Base-by-base conservation (phyloP, 2,329 filamentous ascomycete genomes). In the Aspergillus costaricaensis region DNA sequence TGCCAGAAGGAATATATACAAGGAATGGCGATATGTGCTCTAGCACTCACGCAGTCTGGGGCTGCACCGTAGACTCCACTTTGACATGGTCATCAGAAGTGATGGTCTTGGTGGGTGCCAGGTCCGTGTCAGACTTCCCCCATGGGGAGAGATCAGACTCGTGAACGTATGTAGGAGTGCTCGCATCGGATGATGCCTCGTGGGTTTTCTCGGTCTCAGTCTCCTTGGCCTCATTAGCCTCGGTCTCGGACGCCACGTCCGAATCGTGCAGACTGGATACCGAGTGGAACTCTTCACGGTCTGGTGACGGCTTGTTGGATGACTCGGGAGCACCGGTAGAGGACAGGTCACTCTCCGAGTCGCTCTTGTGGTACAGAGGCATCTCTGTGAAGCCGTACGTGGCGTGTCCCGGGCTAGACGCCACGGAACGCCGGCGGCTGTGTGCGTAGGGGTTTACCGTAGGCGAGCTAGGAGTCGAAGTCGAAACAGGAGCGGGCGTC, bases 241-340 rank as follows among this genome's bases (percentile, higher is more conserved):
- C 32, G 4, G 32, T 12, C 9, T 65, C 63, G n/a, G 63, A 58
- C 15, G 44, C 63, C 10, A 50, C 49, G 49, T 69, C 68, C 14
- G 76, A 76, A 21, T 71, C 70, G 8, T 76, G 75, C 38, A 71
- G 73, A 17, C 68, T 71, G 3, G 73, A 68, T 1, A 75, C 71
- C 2, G 80, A 79, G 56, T 79, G 74, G 57, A 81, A 79, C 25
- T 76, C 75, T 2, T 81, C 77, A 54, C 68, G 72, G 4, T 77
- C 74, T 19, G 57, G 57, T 1, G 61, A 63, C 1, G 58, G 12
- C 14, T 67, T 64, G 23, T 63, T 56, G 19, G 56, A 65, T 21
- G 57, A 64, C 27, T 61, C 64, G 15, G 58, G 54, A 15, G 61
- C 59, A 7, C 65, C 60, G 9, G 56, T 30, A 3, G 54, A 38